Conservation (phyloP, 2,329 filamentous ascomycete species). For the Emmonsia crescens region DNA sequence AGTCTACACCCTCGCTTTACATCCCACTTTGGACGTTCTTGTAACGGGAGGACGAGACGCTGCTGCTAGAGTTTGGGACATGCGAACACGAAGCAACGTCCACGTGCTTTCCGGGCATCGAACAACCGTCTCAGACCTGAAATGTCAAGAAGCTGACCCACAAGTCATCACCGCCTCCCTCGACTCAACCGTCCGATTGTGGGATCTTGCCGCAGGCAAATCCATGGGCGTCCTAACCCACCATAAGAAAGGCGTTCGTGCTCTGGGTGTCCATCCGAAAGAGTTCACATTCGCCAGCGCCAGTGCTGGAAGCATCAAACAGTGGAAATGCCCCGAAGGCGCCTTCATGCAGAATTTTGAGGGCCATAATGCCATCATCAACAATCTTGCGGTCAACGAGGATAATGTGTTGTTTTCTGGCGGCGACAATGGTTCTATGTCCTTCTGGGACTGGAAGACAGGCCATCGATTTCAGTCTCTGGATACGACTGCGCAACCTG, state of each 20-base stretch:
- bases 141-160: slow-evolving; percentile 91
- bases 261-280: slow-evolving; percentile 70
- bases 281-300: slow-evolving; percentile 96
- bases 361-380: slow-evolving; percentile 92
- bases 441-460: slow-evolving; percentile 98
- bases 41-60: slow-evolving; percentile 92
- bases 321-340: slow-evolving; percentile 97
- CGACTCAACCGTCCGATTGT: slow-evolving; percentile 81
- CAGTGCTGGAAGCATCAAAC: slow-evolving; percentile 89
- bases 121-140: slow-evolving; percentile 75
- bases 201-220: slow-evolving; percentile 94
- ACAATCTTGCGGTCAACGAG: slow-evolving; percentile 83
- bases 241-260: slow-evolving; percentile 93
- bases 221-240: slow-evolving; percentile 93
- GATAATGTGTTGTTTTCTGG: slow-evolving; percentile 93
- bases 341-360: slow-evolving; percentile 99
- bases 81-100: slow-evolving; percentile 91
- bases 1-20: slow-evolving; percentile 86
- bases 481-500: slow-evolving; percentile 87
- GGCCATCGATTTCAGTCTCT: slow-evolving; percentile 83
- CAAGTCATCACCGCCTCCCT: slow-evolving; percentile 91
- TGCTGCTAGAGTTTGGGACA: slow-evolving; percentile 94
- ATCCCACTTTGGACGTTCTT: slow-evolving; percentile 87
- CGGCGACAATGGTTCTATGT: slow-evolving; percentile 90
- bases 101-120: slow-evolving; percentile 89